Conservation (phyloP, 2,329 filamentous ascomycete species). For the Calonectria hawksworthii region DNA sequence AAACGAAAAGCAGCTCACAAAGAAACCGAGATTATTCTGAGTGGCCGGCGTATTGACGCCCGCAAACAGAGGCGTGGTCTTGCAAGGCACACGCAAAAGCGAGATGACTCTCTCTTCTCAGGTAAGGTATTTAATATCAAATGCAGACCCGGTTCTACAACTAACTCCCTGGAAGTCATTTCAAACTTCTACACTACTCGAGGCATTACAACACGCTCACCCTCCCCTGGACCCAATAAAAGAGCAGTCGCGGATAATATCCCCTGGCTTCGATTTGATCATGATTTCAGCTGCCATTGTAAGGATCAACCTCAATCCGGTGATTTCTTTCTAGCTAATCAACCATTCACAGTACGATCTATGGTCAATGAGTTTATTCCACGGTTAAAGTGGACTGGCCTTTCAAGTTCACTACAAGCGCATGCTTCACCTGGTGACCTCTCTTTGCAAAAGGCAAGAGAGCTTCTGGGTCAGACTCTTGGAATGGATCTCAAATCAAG, state of each 20-base stretch:
- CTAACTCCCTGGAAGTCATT: not conserved
- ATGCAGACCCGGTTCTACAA: no score
- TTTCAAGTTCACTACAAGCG: not conserved
- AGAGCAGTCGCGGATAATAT: not conserved
- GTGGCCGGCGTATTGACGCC: not conserved
- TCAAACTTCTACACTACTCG: not conserved
- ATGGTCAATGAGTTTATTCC: not conserved
- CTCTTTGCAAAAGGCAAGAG: not conserved
- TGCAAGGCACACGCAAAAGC: not conserved
- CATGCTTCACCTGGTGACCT: not conserved
- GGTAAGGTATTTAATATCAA: not conserved
- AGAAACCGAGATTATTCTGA: not conserved
- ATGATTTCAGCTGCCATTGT: not conserved
- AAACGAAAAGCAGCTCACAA: not conserved
- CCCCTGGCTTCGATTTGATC: conserved; percentile 1
- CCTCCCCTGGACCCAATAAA: not conserved
- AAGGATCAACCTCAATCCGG: not conserved
- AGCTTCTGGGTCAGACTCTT: not conserved
- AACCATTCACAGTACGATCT: not conserved
- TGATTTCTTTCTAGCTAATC: not conserved
- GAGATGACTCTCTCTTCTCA: not conserved
- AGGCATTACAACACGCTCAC: not conserved
- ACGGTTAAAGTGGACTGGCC: not conserved
- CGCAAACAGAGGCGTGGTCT: not conserved
- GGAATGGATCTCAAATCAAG: no score